These are phyloP conservation scores for Luffa acutangula DNA, from an alignment of 306 rosid genomes.

Conservation along the genomic window DNA sequence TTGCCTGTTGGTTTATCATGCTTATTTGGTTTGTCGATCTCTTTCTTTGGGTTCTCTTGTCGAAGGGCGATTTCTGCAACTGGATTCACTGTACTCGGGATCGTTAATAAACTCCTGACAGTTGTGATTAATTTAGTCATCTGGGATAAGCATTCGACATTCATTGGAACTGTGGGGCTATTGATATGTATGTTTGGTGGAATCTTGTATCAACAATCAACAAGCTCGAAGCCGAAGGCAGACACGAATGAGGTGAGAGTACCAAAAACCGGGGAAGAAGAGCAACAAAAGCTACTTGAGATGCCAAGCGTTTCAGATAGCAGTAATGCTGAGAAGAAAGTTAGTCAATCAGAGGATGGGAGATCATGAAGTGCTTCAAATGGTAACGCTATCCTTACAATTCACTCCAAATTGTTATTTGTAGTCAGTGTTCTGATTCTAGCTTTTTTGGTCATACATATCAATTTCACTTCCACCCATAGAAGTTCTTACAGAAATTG, in stretches of 20 bases:
- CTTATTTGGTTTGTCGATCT: constrained; percentile 60
- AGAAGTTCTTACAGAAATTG: neutral
- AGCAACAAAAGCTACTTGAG: constrained; percentile 9
- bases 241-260: constrained; percentile 26
- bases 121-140: constrained; percentile 63
- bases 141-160: constrained; percentile 80
- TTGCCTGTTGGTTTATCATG: constrained; percentile 67
- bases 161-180: constrained; percentile 71
- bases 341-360: neutral
- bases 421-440: neutral
- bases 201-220: constrained; percentile 61
- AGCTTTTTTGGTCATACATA: neutral
- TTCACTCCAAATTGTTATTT: neutral
- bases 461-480: neutral
- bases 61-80: constrained; percentile 76
- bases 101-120: constrained; percentile 69
- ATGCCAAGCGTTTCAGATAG: constrained; percentile 1
- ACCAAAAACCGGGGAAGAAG: constrained; percentile 37
- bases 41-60: constrained; percentile 87
- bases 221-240: constrained; percentile 49
- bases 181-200: constrained; percentile 75
- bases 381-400: neutral
- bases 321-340: neutral
- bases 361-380: constrained; percentile 3
- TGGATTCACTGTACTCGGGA: constrained; percentile 83